Evolutionary conservation across 1,284 basidiomycete species (phyloP), one percentile per base, ranked within the genome.

Genomic region (Fomes fomentarius): DNA sequence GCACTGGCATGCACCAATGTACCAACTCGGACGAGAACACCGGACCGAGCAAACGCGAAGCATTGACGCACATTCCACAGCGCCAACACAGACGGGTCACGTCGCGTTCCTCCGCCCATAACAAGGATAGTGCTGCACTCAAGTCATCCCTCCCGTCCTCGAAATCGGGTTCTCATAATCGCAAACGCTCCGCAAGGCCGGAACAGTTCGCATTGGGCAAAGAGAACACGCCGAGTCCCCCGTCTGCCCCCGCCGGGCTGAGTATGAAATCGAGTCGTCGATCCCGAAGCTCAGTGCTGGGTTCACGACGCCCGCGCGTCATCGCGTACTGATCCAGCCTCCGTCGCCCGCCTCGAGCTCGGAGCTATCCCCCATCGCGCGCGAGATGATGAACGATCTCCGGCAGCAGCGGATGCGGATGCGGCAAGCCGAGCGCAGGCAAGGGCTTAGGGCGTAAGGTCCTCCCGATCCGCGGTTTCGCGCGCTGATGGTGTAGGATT

Each of bases 301-400:
- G 11, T 62, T 68, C 15, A 42, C 62, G 35, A 69, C 68, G 35
- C 67, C 70, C 28, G 52, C 61, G 14, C 68, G 69, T 38, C 51
- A 65, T 25, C 68, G 66, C 19, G 66, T 71, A n/a, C 62, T 69
- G 38, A 64, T 63, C 21, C 62, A 66, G 53, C 67, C 66, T 28
- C 78, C 83, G 3, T 87, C 85, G 4, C 84, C 87, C n/a, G 79
- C 83, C n/a, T 84, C 81, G 24, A 89, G 87, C 3, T 80, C 85
- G 12, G 89, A 90, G 60, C 71, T 91, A 44, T 90, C 88, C 21
- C 85, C 86, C 11, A 69, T 85, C 31, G 83, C 78, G 8, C 76
- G 76, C 60, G 78, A 85, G 64, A 77, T 91, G 64, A 90, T 90
- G 89, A 71, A 73, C 52, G 77, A 83, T 62, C 66, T 86, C 43